Conservation (phyloP, 2,329 filamentous ascomycete species). For the Tolypocladium album region DNA sequence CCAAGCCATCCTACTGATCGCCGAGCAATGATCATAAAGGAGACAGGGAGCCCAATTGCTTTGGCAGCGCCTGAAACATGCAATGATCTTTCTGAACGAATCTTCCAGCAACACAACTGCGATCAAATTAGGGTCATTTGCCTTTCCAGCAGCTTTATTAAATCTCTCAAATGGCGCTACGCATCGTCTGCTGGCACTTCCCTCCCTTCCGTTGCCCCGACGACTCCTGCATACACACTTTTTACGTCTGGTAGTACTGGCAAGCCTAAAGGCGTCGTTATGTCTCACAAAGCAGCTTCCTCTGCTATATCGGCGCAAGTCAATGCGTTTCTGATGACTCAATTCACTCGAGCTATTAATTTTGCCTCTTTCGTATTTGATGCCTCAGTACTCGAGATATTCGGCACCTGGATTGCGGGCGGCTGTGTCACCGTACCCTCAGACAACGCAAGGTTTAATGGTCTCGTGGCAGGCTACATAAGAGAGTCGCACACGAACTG, state of each 20-base stretch:
- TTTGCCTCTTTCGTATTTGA: constrained; percentile 8
- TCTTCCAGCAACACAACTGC: not conserved
- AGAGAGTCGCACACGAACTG: not conserved
- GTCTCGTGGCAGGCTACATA: constrained; percentile 2
- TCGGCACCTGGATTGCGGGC: not conserved
- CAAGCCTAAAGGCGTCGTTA: constrained; percentile 30
- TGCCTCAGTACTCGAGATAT: not conserved
- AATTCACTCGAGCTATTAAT: not conserved
- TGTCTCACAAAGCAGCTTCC: constrained; percentile 1
- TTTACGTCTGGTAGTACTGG: constrained; percentile 48
- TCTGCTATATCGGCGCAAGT: not conserved
- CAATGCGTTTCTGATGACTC: not conserved
- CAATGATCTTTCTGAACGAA: not conserved
- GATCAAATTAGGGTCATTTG: not conserved
- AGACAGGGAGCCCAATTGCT: not conserved
- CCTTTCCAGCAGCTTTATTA: not conserved
- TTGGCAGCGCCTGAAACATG: not conserved
- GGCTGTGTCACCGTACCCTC: constrained; percentile 4
- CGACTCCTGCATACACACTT: constrained; percentile 23
- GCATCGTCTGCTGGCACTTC: not conserved
- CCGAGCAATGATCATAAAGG: not conserved
- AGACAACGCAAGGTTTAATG: constrained; percentile 1
- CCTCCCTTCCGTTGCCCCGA: not conserved
- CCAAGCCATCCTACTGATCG: not conserved
- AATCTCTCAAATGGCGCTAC: not conserved